These are phyloP conservation scores for Nicotiana benthamiana DNA, from an alignment of 257 asterid genomes.

Conservation along the genomic window DNA sequence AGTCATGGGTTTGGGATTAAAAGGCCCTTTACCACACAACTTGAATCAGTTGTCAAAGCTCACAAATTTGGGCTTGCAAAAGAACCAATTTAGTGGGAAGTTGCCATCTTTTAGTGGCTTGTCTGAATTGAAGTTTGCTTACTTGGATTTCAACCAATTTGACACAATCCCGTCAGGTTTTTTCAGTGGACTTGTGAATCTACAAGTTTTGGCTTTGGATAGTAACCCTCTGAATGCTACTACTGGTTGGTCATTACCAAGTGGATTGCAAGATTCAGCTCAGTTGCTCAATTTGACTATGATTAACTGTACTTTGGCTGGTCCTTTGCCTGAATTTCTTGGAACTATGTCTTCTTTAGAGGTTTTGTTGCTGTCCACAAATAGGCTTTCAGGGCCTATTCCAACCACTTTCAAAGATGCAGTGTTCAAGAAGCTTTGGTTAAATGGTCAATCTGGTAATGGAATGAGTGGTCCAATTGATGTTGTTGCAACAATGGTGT, in stretches of 20 bases:
- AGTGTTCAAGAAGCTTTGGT: constrained; percentile 40
- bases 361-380: constrained; percentile 51
- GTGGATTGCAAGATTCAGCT: constrained; percentile 47
- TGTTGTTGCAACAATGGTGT: constrained; percentile 39
- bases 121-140: constrained; percentile 52
- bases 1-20: constrained; percentile 62
- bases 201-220: constrained; percentile 79
- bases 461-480: constrained; percentile 73
- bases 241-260: constrained; percentile 65
- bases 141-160: constrained; percentile 65
- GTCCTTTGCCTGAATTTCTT: constrained; percentile 64
- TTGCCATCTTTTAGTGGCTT: constrained; percentile 74
- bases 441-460: constrained; percentile 56
- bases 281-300: constrained; percentile 62
- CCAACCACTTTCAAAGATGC: constrained; percentile 60
- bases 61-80: constrained; percentile 63
- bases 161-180: constrained; percentile 74
- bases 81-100: constrained; percentile 55
- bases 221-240: constrained; percentile 58
- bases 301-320: constrained; percentile 54
- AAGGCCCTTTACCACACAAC: constrained; percentile 64
- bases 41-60: constrained; percentile 53
- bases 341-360: constrained; percentile 69
- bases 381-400: constrained; percentile 50
- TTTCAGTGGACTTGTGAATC: constrained; percentile 61